phyloP scores from a whole-genome alignment of 768 basidiomycete genomes.

The Dentipellis fragilis region DNA sequence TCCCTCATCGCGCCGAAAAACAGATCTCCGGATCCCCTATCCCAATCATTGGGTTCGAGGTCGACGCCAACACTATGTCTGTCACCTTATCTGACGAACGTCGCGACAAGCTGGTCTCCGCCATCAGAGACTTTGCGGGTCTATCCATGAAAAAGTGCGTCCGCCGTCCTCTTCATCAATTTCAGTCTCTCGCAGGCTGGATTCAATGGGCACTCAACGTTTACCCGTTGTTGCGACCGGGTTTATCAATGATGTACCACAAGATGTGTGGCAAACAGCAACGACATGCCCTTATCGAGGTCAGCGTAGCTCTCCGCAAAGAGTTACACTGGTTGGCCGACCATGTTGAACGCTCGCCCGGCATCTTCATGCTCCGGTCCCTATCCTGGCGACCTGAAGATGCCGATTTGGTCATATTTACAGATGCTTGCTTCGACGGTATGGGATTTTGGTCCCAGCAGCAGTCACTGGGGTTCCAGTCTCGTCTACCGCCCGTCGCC shows the following conservation, averaged over 20 bases:
- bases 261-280: conserved; percentile 21
- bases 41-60: conserved; percentile 20
- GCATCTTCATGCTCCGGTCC: conserved; percentile 9
- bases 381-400: conserved; percentile 4
- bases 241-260: conserved; percentile 19
- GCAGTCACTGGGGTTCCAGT: background rate
- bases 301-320: too few species aligned
- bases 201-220: conserved; percentile 21
- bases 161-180: background rate
- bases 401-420: conserved; percentile 11
- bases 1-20: too few species aligned
- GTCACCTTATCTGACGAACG: conserved; percentile 21
- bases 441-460: conserved; percentile 15
- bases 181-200: background rate
- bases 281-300: conserved; percentile 12
- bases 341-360: conserved; percentile 5
- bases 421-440: conserved; percentile 16
- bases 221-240: conserved; percentile 21
- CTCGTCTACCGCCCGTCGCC: background rate
- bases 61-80: conserved; percentile 27
- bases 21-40: conserved; percentile 23
- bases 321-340: conserved; percentile 29
- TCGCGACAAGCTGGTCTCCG: background rate
- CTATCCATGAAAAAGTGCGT: background rate
- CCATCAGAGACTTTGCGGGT: background rate